Percentiles rank a stretch among this genome's conserved stretches.
These are phyloP conservation scores for Chamaecyparis obtusa DNA, from an alignment of 75 land plant genomes.

Conservation along the genomic window DNA sequence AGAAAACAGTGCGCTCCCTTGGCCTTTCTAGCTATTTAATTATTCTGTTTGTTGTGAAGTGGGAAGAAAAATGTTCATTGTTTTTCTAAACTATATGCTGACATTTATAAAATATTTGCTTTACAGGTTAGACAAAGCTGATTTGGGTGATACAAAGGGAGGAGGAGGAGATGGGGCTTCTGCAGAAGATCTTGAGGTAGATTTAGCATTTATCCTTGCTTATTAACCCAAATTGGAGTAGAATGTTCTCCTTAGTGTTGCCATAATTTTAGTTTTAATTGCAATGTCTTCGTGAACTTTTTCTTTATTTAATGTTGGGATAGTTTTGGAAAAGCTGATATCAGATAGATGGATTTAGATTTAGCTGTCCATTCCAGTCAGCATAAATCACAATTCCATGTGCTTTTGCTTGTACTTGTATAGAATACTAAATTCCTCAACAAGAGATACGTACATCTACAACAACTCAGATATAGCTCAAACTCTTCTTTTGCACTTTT, in stretches of 20 bases:
- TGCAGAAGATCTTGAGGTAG: slow-evolving; percentile 72
- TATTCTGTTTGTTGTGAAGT: neutral
- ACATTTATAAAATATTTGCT: neutral
- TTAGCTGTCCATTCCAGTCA: too few relatives aligned
- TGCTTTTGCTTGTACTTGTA: too few relatives aligned
- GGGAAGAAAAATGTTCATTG: neutral
- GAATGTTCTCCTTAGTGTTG: neutral
- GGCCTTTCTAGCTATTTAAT: neutral
- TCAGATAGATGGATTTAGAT: too few relatives aligned
- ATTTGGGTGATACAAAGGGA: slow-evolving; percentile 18
- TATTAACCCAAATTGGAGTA: neutral
- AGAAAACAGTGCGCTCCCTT: neutral
- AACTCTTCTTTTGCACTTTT: too few relatives aligned
- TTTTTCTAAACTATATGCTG: neutral
- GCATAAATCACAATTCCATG: too few relatives aligned
- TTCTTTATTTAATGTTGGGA: neutral
- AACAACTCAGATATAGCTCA: too few relatives aligned
- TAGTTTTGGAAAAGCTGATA: too few relatives aligned
- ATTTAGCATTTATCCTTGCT: neutral
- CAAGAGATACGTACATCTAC: too few relatives aligned
- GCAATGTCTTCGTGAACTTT: neutral
- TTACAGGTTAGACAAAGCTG: slow-evolving; percentile 8
- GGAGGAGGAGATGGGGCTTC: slow-evolving; percentile 48
- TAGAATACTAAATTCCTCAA: too few relatives aligned
- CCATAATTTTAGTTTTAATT: neutral